Conservation (phyloP, 2,329 filamentous ascomycete species). For the Calcarisporium arbuscula region DNA sequence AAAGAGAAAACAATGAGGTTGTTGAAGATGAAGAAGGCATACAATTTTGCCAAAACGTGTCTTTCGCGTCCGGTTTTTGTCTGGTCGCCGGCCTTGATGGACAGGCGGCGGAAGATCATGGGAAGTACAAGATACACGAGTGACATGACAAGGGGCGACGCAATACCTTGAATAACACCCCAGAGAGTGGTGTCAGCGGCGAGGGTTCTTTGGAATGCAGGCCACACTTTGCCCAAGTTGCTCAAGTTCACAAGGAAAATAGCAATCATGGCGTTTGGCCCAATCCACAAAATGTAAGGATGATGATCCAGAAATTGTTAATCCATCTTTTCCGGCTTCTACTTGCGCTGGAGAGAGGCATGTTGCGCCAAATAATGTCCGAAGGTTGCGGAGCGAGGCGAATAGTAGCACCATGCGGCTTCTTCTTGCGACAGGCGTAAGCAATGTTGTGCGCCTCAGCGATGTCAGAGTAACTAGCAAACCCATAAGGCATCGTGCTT, state of each 20-base stretch:
- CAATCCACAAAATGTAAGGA: slow-evolving; percentile 85
- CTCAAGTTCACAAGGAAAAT: slow-evolving; percentile 83
- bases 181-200: slow-evolving; percentile 59
- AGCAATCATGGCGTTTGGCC: slow-evolving; percentile 88
- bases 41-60: slow-evolving; percentile 85
- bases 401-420: slow-evolving; percentile 71
- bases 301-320: slow-evolving; percentile 76
- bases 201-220: slow-evolving; percentile 62
- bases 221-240: slow-evolving; percentile 78
- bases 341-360: slow-evolving; percentile 62
- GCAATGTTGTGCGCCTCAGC: slow-evolving; percentile 83
- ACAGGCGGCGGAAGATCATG: slow-evolving; percentile 82
- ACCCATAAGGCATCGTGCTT: slow-evolving; percentile 85
- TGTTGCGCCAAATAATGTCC: slow-evolving; percentile 94
- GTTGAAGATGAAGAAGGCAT: slow-evolving; percentile 96
- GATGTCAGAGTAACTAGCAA: slow-evolving; percentile 88
- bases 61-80: slow-evolving; percentile 90
- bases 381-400: slow-evolving; percentile 76
- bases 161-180: slow-evolving; percentile 88
- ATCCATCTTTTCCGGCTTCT: slow-evolving; percentile 68
- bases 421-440: slow-evolving; percentile 73
- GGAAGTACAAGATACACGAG: slow-evolving; percentile 82
- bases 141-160: slow-evolving; percentile 80
- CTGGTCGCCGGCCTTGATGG: slow-evolving; percentile 75
- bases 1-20: slow-evolving; percentile 91